Percentiles rank a stretch among this genome's conserved stretches.
Evolutionary conservation across 306 rosid genomes (phyloP).

Genomic region (Cyclanthera cordifolia): DNA sequence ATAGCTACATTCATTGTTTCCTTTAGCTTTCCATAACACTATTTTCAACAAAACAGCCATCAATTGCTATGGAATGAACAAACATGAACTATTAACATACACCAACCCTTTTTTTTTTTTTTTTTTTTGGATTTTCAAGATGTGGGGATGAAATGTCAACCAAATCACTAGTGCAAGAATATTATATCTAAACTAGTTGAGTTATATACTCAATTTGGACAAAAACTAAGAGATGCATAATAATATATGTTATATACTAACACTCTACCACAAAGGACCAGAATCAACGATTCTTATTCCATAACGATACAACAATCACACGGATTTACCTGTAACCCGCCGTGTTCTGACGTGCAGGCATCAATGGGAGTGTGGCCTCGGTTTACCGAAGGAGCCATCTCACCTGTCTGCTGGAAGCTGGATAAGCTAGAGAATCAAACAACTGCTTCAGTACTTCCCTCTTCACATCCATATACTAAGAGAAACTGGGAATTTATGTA

Average conservation of each 20-base stretch:
- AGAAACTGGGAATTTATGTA: not conserved
- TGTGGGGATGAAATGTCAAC: too few species aligned
- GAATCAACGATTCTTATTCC: not conserved
- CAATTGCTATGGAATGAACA: too few species aligned
- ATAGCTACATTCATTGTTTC: too few species aligned
- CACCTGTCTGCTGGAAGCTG: not conserved
- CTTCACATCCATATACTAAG: slow-evolving; percentile 1
- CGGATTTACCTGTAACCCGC: not conserved
- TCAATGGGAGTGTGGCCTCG: not conserved
- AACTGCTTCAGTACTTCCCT: not conserved
- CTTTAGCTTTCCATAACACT: not conserved
- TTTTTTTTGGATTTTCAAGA: too few species aligned
- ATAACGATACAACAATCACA: not conserved
- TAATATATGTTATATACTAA: not conserved
- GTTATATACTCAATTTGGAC: too few species aligned
- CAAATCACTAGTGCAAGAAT: too few species aligned
- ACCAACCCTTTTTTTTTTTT: too few species aligned
- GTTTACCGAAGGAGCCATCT: not conserved
- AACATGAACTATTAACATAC: too few species aligned
- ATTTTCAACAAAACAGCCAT: too few species aligned
- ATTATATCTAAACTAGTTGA: too few species aligned
- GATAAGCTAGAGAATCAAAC: not conserved
- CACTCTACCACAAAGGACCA: not conserved
- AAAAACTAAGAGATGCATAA: not conserved
- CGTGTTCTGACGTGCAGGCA: not conserved